phyloP scores from a whole-genome alignment of 1,139 yeast species.

The Lodderomyces beijingensis region DNA sequence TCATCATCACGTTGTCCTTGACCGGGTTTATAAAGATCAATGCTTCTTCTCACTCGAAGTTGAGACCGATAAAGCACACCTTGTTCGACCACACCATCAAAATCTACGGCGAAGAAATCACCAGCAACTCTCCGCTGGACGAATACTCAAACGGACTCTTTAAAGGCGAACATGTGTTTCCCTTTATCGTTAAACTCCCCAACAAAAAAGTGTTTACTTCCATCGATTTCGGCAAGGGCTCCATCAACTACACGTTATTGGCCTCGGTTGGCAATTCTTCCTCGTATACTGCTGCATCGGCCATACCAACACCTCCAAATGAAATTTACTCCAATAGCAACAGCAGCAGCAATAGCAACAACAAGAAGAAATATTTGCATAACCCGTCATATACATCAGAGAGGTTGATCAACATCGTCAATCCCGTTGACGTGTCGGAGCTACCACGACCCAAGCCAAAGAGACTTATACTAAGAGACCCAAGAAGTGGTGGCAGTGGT shows the following conservation, averaged over 20 bases:
- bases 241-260: conserved; percentile 62
- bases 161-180: conserved; percentile 84
- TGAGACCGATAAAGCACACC: conserved; percentile 47
- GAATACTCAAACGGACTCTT: conserved; percentile 47
- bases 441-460: conserved; percentile 69
- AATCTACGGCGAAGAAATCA: conserved; percentile 51
- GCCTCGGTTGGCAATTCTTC: conserved; percentile 46
- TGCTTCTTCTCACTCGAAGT: conserved; percentile 46
- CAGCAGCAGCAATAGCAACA: conserved; percentile 1
- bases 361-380: conserved; percentile 16
- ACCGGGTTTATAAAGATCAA: conserved; percentile 56
- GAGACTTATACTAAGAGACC: conserved; percentile 53
- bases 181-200: conserved; percentile 77
- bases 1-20: conserved; percentile 50
- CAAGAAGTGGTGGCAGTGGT: conserved; percentile 19
- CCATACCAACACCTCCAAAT: conserved; percentile 9
- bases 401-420: conserved; percentile 54
- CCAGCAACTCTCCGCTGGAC: conserved; percentile 3
- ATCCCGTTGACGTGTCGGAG: conserved; percentile 68
- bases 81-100: conserved; percentile 62
- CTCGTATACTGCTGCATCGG: conserved; percentile 8
- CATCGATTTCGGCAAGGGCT: conserved; percentile 80
- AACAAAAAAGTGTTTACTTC: conserved; percentile 66
- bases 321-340: conserved; percentile 5
- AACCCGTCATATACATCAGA: conserved; percentile 44